phyloP scores from a whole-genome alignment of 805 yeast species.

The Candida anglica region DNA sequence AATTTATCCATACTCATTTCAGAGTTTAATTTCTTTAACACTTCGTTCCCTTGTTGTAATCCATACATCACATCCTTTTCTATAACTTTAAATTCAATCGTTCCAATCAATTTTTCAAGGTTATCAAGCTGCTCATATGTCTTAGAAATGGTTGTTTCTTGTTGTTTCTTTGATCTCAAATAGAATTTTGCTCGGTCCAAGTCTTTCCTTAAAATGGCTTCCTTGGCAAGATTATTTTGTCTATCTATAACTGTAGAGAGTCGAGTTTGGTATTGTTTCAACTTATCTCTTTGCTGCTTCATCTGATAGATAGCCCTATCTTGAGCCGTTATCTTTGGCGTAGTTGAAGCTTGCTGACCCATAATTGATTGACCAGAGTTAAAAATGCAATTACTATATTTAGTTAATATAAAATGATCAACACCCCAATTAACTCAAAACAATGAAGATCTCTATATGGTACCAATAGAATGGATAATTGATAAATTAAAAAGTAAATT shows the following conservation, averaged over 20 bases:
- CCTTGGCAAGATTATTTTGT: conserved; percentile 60
- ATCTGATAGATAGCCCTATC: conserved; percentile 85
- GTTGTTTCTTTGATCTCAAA: conserved; percentile 76
- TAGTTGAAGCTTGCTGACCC: conserved; percentile 42
- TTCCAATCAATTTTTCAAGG: conserved; percentile 71
- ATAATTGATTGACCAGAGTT: conserved; percentile 12
- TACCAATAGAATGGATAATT: no score
- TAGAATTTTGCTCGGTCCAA: conserved; percentile 63
- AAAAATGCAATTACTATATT: background rate
- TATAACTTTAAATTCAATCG: conserved; percentile 83
- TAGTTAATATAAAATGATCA: no score
- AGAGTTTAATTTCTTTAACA: conserved; percentile 67
- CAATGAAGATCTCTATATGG: no score
- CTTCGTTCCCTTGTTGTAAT: conserved; percentile 72
- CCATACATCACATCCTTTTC: conserved; percentile 85
- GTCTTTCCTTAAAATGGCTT: conserved; percentile 50
- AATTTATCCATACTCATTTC: conserved; percentile 77
- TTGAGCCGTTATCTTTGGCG: conserved; percentile 72
- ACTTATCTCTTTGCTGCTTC: conserved; percentile 82
- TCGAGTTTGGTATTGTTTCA: conserved; percentile 66
- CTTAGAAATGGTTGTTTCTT: conserved; percentile 62
- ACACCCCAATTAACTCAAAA: no score
- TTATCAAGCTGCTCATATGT: conserved; percentile 77
- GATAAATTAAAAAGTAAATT: no score
- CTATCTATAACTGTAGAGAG: conserved; percentile 53